Evolutionary conservation across 1,139 yeast genomes (phyloP).

Genomic region (Lodderomyces metapsilosis): DNA sequence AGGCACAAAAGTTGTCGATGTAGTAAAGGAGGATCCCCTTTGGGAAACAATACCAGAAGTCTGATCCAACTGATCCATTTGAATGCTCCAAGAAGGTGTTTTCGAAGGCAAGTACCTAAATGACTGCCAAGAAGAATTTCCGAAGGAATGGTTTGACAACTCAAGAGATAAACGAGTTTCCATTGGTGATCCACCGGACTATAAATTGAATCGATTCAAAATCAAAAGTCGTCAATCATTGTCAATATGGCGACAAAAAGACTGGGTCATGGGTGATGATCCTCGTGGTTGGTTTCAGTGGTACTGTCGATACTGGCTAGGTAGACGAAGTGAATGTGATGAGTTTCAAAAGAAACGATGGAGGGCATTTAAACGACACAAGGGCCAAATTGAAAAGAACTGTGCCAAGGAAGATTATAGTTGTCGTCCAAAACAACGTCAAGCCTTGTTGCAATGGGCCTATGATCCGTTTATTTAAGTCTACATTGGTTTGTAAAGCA

Average conservation of each 20-base stretch:
- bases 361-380: slow-evolving; percentile 8
- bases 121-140: slow-evolving; percentile 7
- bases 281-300: slow-evolving; percentile 10
- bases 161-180: slow-evolving; percentile 3
- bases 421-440: slow-evolving; percentile 9
- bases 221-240: slow-evolving; percentile 5
- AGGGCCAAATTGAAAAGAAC: slow-evolving; percentile 6
- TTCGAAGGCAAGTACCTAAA: slow-evolving; percentile 8
- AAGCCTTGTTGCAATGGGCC: slow-evolving; percentile 8
- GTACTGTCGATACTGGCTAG: slow-evolving; percentile 9
- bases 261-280: slow-evolving; percentile 7
- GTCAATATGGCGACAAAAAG: slow-evolving; percentile 6
- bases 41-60: too few species aligned
- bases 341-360: slow-evolving; percentile 7
- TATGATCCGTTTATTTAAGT: slow-evolving; percentile 7
- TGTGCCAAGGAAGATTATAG: slow-evolving; percentile 6
- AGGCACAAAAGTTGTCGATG: too few species aligned
- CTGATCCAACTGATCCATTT: too few species aligned
- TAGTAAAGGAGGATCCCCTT: too few species aligned
- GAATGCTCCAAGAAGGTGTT: slow-evolving; percentile 5
- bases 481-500: too few species aligned
- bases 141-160: slow-evolving; percentile 8
- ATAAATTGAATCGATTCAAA: slow-evolving; percentile 6
- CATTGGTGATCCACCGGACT: slow-evolving; percentile 4
- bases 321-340: slow-evolving; percentile 5